phyloP scores from a whole-genome alignment of 192 early-diverging fungal species.

The Coemansia nantahalensis region DNA sequence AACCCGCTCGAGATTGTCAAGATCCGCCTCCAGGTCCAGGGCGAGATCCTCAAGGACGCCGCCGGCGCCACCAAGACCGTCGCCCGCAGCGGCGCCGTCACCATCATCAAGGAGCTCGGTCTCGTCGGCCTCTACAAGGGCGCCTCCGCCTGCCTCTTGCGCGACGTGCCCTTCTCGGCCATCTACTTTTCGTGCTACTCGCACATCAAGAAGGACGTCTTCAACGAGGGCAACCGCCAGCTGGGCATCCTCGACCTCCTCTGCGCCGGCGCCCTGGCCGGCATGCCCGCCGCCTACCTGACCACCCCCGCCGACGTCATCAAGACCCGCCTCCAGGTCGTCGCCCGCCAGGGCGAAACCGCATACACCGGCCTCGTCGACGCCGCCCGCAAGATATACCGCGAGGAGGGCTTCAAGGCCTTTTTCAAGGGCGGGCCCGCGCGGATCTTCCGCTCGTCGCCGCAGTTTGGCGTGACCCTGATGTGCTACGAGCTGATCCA shows the following conservation, averaged over 20 bases:
- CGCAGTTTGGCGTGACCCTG: conserved; percentile 96
- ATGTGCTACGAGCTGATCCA: conserved; percentile 91
- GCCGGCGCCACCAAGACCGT: conserved; percentile 37
- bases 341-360: conserved; percentile 85
- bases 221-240: conserved; percentile 79
- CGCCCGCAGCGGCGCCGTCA: conserved; percentile 69
- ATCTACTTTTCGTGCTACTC: conserved; percentile 98
- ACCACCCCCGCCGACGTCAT: conserved; percentile 98
- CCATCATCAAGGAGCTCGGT: conserved; percentile 88
- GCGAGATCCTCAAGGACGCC: conserved; percentile 60
- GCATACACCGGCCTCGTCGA: conserved; percentile 82
- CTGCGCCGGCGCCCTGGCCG: conserved; percentile 87
- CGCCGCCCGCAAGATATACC: conserved; percentile 81
- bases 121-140: conserved; percentile 94
- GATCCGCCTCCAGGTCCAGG: conserved; percentile 91
- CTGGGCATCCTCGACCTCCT: conserved; percentile 62
- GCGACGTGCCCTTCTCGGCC: conserved; percentile 96
- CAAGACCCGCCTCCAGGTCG: conserved; percentile 96
- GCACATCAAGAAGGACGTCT: conserved; percentile 93
- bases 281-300: conserved; percentile 94
- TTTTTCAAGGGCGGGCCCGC: conserved; percentile 98
- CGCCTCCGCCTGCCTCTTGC: conserved; percentile 85
- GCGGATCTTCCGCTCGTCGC: conserved; percentile 89
- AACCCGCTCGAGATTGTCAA: conserved; percentile 99
- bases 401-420: conserved; percentile 89